Percentiles rank a stretch among this genome's conserved stretches.
Evolutionary conservation across 2,329 filamentous ascomycete species (phyloP).

Genomic region (Didymella exigua): DNA sequence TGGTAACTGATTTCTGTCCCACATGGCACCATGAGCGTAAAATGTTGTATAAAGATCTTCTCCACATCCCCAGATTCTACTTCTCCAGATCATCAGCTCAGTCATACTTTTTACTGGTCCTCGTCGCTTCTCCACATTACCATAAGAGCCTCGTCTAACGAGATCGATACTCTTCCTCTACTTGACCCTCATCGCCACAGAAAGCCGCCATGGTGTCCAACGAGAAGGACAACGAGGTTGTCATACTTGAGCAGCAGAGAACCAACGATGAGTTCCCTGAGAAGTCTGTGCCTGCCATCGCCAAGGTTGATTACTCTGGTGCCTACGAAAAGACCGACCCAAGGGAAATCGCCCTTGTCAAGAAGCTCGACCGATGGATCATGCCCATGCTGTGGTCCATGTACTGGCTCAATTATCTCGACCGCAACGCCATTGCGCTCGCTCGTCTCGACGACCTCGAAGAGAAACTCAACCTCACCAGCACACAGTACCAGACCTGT

Average conservation of each 20-base stretch:
- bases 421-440: constrained; percentile 71
- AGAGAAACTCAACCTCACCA: constrained; percentile 61
- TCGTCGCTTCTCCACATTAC: constrained; percentile 17
- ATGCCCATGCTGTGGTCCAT: constrained; percentile 74
- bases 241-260: constrained; percentile 34
- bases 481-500: constrained; percentile 62
- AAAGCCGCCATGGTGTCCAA: constrained; percentile 22
- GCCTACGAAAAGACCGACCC: constrained; percentile 46
- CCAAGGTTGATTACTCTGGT: constrained; percentile 43
- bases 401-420: constrained; percentile 77
- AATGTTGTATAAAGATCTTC: constrained; percentile 26
- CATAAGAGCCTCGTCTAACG: not conserved
- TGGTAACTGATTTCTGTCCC: constrained; percentile 9
- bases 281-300: constrained; percentile 28
- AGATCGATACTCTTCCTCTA: not conserved
- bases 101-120: constrained; percentile 24
- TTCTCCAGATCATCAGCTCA: constrained; percentile 34
- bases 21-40: not conserved
- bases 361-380: constrained; percentile 72
- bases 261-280: constrained; percentile 29
- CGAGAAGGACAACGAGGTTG: constrained; percentile 32
- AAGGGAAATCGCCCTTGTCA: constrained; percentile 47
- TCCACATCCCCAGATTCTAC: constrained; percentile 25
- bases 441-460: constrained; percentile 68
- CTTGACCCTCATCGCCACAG: not conserved